Evolutionary conservation across 2,329 filamentous ascomycete species (phyloP).

Genomic region (Akanthomyces dipterigenus): DNA sequence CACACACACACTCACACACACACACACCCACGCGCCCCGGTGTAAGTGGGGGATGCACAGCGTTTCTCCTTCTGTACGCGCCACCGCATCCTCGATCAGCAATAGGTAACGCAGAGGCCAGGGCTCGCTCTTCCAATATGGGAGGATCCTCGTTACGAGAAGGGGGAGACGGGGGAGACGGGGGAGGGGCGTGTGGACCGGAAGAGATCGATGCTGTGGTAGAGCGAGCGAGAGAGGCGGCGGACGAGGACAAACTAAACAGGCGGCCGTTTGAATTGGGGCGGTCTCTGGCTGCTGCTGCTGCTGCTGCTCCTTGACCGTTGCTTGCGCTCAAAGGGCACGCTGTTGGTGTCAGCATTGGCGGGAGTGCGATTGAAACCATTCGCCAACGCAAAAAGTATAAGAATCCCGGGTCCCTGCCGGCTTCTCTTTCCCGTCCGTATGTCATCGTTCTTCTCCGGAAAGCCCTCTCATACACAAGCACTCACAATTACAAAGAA

Average conservation of each 20-base stretch:
- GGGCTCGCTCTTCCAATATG: no score
- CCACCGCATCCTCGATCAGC: not conserved
- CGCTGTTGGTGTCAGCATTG: no score
- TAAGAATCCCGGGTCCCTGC: constrained; percentile 5
- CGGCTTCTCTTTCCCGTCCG: not conserved
- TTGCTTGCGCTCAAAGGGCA: not conserved
- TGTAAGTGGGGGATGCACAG: not conserved
- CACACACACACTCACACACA: no score
- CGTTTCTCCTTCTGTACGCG: not conserved
- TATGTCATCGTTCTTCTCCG: not conserved
- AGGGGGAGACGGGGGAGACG: no score
- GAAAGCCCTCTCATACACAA: not conserved
- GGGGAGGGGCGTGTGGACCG: no score
- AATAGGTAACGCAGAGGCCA: not conserved
- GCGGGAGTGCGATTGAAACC: not conserved
- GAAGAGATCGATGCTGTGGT: no score
- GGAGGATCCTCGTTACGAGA: no score
- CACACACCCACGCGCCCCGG: not conserved
- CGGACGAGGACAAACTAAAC: no score
- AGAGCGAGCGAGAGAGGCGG: no score
- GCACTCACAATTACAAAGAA: no score
- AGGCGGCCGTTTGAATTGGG: no score
- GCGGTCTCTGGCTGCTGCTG: no score
- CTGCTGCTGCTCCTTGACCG: not conserved
- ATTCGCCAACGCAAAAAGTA: not conserved